Evolutionary conservation across 2,329 filamentous ascomycete genomes (phyloP).

Genomic region (Alternaria tenuissima): DNA sequence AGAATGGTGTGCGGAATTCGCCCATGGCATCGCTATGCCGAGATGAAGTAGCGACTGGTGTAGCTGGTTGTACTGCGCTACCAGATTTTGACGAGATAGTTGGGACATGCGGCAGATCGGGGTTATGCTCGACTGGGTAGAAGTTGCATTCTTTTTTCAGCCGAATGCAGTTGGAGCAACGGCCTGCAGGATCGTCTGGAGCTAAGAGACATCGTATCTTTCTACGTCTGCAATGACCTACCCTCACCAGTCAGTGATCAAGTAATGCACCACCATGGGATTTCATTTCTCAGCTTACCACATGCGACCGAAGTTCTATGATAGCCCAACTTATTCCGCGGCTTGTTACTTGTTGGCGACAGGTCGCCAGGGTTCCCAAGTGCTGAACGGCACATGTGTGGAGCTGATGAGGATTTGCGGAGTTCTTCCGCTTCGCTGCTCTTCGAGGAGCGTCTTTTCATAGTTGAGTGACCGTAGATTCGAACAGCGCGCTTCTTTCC

Average conservation of each 20-base stretch:
- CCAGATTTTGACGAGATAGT: conserved; percentile 55
- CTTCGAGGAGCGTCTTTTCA: conserved; percentile 52
- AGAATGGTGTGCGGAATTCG: conserved; percentile 43
- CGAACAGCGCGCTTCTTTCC: conserved; percentile 27
- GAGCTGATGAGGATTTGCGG: conserved; percentile 57
- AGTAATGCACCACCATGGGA: neutral
- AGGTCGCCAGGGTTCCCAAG: conserved; percentile 51
- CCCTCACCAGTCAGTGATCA: conserved; percentile 27
- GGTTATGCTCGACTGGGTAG: conserved; percentile 82
- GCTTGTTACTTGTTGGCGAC: conserved; percentile 67
- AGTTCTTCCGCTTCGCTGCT: conserved; percentile 51
- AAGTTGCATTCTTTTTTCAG: conserved; percentile 96
- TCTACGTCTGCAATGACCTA: conserved; percentile 88
- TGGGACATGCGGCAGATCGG: conserved; percentile 58
- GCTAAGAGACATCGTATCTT: conserved; percentile 92
- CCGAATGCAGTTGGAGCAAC: conserved; percentile 91
- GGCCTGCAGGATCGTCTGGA: conserved; percentile 73
- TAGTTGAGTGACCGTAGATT: conserved; percentile 38
- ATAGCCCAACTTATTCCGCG: conserved; percentile 92
- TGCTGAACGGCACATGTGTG: conserved; percentile 56
- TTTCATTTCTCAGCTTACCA: conserved; percentile 68
- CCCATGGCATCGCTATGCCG: conserved; percentile 44
- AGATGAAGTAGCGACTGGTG: conserved; percentile 61
- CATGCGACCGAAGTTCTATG: conserved; percentile 95
- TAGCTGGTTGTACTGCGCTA: conserved; percentile 52